A percentile compares a stretch with the other conserved stretches of the same genome.
Evolutionary conservation across 106 monocot genomes (phyloP).

Genomic region (Ottelia alismoides): DNA sequence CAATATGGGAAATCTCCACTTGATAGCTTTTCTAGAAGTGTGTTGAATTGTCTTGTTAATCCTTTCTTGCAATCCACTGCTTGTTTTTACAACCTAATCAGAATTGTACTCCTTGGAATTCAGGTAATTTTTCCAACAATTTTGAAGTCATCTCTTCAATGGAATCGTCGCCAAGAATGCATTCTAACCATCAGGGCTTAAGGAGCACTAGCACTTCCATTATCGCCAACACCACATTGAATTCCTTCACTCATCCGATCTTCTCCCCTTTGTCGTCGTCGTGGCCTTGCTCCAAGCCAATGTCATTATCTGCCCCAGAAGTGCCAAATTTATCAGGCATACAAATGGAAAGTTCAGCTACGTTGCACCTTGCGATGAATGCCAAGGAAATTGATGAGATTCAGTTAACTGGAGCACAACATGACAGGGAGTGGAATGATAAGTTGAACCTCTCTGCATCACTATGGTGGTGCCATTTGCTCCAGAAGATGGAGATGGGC

Average conservation of each 20-base stretch:
- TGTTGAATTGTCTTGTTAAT: too few species aligned
- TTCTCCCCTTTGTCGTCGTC: conserved; percentile 8
- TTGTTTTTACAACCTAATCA: too few species aligned
- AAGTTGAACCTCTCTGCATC: conserved; percentile 53
- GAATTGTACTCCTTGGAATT: conserved; percentile 9
- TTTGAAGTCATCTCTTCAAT: conserved; percentile 17
- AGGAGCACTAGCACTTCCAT: conserved; percentile 6
- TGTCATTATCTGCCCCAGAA: not conserved
- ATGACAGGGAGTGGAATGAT: conserved; percentile 90
- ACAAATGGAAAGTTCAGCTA: too few species aligned
- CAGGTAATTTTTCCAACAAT: conserved; percentile 17
- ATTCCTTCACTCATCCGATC: not conserved
- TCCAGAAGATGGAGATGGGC: conserved; percentile 26
- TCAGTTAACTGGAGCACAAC: conserved; percentile 48
- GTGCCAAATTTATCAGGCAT: too few species aligned
- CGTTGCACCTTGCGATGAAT: conserved; percentile 53
- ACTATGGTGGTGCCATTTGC: conserved; percentile 78
- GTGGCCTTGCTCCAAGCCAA: conserved; percentile 8
- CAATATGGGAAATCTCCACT: not conserved
- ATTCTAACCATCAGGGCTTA: conserved; percentile 58
- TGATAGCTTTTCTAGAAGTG: conserved; percentile 8
- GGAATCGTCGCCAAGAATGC: conserved; percentile 49
- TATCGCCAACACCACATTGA: not conserved
- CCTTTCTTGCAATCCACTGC: too few species aligned
- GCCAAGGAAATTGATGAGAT: conserved; percentile 79